A percentile compares a stretch with the other conserved stretches of the same genome.
These are phyloP conservation scores for Pleurotus cornucopiae DNA, from an alignment of 768 basidiomycete species.

Conservation along the genomic window DNA sequence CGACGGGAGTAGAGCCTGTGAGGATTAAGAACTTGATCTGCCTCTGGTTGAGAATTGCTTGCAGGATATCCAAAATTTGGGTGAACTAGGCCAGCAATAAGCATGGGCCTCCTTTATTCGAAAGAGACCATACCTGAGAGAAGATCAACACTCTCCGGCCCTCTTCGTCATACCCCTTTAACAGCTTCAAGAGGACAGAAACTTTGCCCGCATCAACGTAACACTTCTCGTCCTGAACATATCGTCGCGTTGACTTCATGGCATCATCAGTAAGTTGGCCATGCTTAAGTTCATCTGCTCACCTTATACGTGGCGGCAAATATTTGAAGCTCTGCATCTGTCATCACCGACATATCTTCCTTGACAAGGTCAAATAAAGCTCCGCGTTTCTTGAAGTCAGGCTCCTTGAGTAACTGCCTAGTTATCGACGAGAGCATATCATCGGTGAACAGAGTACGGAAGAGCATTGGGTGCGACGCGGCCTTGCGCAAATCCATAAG, in stretches of 20 bases:
- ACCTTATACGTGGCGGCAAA: conserved; percentile 89
- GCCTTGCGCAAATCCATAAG: conserved; percentile 98
- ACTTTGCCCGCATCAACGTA: conserved; percentile 91
- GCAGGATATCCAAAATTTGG: conserved; percentile 91
- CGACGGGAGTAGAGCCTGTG: conserved; percentile 92
- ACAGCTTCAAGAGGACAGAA: conserved; percentile 62
- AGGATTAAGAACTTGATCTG: conserved; percentile 75
- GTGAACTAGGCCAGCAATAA: conserved; percentile 62
- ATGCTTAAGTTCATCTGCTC: conserved; percentile 13
- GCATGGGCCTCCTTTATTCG: neutral
- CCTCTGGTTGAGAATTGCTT: conserved; percentile 71
- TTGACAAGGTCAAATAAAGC: conserved; percentile 82
- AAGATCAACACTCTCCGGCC: conserved; percentile 88
- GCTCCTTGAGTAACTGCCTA: conserved; percentile 82
- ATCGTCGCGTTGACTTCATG: conserved; percentile 65
- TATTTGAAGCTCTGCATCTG: conserved; percentile 89
- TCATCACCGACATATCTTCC: conserved; percentile 99
- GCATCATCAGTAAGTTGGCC: neutral
- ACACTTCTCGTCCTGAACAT: conserved; percentile 65
- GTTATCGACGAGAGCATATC: conserved; percentile 70
- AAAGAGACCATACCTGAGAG: conserved; percentile 70
- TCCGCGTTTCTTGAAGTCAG: conserved; percentile 83
- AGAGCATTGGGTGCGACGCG: conserved; percentile 94
- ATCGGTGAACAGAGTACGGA: conserved; percentile 82
- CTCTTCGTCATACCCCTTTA: conserved; percentile 61